Evolutionary conservation across 495 filamentous ascomycete genomes (phyloP), one percentile per base, ranked within the genome.

Genomic region (Bacidia rubella): DNA sequence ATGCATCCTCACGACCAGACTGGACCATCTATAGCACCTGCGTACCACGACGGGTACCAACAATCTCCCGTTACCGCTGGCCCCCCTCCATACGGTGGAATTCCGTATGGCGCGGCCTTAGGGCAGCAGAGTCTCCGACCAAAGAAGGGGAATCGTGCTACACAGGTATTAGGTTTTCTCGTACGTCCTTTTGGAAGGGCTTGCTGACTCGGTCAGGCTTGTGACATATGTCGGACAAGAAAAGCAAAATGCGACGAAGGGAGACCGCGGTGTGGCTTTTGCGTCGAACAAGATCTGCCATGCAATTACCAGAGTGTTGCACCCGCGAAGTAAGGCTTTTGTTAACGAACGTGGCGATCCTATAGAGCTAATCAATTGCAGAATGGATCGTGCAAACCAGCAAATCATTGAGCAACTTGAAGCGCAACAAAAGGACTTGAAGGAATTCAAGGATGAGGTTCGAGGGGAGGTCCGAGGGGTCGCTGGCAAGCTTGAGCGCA

Each of bases 181-280:
- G 29, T 35, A 15, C 15, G 5, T 35, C 5, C 5, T 35, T 15
- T 15, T 5, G 7, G 15, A 35, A 7, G 29, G 15, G 15, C 5
- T 35, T n/a, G n/a, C 57, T 62, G 26, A 62, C 15, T 44, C 43
- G 2, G 15, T 2, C 25, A 80, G 77, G 77, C 77, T 23, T 81
- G 77, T 54, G 77, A 81, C 55, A 74, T 75, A 61, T 81, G 77
- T 59, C 74, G 77, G 57, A 65, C 74, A 19, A 69, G 77, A 52
- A 81, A 81, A 57, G 76, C 77, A n/a, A 81, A 81, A 58, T 81
- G 77, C 52, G 77, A 81, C 42, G 77, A 81, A 60, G 75, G 76
- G 25, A 70, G 77, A 40, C 77, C 77, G 0, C 62, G 67, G 32
- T 81, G 77, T 60, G 76, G 75, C 46, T 74, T 77, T 56, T 81